These are phyloP conservation scores for Cephalotrichum gorgonifer DNA, from an alignment of 2,329 filamentous ascomycete genomes.

Conservation along the genomic window DNA sequence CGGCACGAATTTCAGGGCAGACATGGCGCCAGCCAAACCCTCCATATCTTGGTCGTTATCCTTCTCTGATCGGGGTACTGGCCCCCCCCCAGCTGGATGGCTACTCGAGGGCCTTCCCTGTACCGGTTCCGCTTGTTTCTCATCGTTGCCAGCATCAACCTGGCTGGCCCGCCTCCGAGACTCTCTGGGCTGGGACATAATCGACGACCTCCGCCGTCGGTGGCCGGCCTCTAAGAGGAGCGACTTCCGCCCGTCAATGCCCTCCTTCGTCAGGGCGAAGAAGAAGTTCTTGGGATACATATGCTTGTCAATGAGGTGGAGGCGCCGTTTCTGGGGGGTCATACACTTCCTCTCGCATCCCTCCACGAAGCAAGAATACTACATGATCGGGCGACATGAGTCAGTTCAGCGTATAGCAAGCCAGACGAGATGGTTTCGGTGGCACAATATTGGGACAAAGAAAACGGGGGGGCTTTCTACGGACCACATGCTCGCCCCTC, in stretches of 20 bases:
- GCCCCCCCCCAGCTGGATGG: background rate
- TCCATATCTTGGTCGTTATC: slow-evolving; percentile 43
- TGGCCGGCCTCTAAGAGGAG: slow-evolving; percentile 56
- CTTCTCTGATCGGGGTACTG: slow-evolving; percentile 5
- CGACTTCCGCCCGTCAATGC: slow-evolving; percentile 76
- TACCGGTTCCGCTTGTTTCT: background rate
- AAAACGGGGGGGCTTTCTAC: background rate
- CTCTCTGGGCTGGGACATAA: slow-evolving; percentile 21
- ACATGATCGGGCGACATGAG: background rate
- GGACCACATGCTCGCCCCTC: slow-evolving; percentile 75
- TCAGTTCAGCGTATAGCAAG: slow-evolving; percentile 11
- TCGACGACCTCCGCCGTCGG: slow-evolving; percentile 37
- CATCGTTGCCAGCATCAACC: slow-evolving; percentile 11
- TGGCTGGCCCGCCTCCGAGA: slow-evolving; percentile 20
- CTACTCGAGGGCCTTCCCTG: slow-evolving; percentile 4
- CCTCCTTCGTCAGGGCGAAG: slow-evolving; percentile 75
- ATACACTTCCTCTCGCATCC: slow-evolving; percentile 77
- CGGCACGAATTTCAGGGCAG: slow-evolving; percentile 61
- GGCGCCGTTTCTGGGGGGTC: slow-evolving; percentile 71
- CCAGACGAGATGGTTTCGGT: background rate
- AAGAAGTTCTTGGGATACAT: slow-evolving; percentile 83
- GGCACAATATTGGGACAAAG: no score
- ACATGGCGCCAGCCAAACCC: slow-evolving; percentile 57
- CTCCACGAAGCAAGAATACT: slow-evolving; percentile 87
- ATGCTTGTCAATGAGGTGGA: slow-evolving; percentile 92